Base-by-base conservation (phyloP, 2,329 filamentous ascomycete genomes). In the Zelopaecilomyces penicillatus region DNA sequence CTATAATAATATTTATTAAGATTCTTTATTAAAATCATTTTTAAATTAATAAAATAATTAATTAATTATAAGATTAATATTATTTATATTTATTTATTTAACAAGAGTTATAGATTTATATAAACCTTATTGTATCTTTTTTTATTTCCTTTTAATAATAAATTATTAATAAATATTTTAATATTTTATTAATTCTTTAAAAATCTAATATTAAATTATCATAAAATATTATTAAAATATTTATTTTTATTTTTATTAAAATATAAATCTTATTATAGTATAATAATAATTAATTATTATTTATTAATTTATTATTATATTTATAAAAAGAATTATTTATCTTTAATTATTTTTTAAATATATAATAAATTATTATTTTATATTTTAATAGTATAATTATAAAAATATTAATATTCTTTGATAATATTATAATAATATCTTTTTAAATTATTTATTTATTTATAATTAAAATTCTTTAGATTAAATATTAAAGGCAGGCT, bases 271-370 rank as follows among this genome's bases (percentile, higher is more conserved):
- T 34, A 34, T 34, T 34, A 8, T 34, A 34, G 7, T 34, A 34
- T 34, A 8, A 34, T 34, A 7, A 8, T 34, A 34, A 8, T 34
- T 34, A 34, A 34, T n/a, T 8, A 34, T 35, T 34, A 26, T 6
- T 26, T 33, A 12, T 34, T 33, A 33, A 30, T 42, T 42, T 10
- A 7, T 42, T 42, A 42, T n/a, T n/a, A n/a, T n/a, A n/a, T n/a
- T n/a, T n/a, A n/a, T n/a, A n/a, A n/a, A n/a, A n/a, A n/a, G n/a
- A n/a, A n/a, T n/a, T n/a, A n/a, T n/a, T n/a, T n/a, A n/a, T n/a
- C n/a, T n/a, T n/a, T n/a, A n/a, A n/a, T 35, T 33, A 35, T 42
- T 42, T 42, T 9, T 34, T 34, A 34, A 34, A 34, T 34, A 8
- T 8, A 34, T 34, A 8, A 34, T 34, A 8, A 34, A 34, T 34